Percentiles rank a stretch among this genome's conserved stretches.
phyloP scores from a whole-genome alignment of 129 eudicot species.

The Logfia minima region DNA sequence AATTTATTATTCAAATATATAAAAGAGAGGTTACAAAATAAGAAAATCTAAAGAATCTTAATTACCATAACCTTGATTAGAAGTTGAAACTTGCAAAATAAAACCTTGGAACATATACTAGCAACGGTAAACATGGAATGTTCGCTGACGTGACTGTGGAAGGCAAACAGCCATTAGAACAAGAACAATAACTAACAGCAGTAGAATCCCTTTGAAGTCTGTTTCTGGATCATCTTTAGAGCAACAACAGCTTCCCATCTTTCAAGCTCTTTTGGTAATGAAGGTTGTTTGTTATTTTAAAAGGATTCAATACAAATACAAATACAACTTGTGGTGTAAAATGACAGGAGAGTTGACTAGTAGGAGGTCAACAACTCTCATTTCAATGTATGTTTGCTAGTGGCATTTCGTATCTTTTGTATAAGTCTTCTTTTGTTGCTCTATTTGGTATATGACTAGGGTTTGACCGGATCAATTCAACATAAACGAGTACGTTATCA shows the following conservation, averaged over 20 bases:
- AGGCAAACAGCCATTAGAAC: slow-evolving; percentile 25
- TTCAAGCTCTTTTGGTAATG: neutral
- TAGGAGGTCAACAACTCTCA: neutral
- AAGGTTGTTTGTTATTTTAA: neutral
- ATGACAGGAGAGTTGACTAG: slow-evolving; percentile 11
- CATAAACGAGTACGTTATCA: too few species aligned
- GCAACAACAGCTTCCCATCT: slow-evolving; percentile 32
- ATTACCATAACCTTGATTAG: neutral
- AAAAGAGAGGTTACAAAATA: neutral
- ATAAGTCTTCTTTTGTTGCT: neutral
- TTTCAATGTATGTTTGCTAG: neutral
- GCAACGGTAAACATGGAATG: slow-evolving; percentile 20
- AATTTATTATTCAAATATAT: neutral
- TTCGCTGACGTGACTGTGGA: slow-evolving; percentile 22
- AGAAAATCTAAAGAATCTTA: neutral
- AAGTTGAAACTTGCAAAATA: neutral
- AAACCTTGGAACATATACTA: neutral
- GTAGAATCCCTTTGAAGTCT: slow-evolving; percentile 25
- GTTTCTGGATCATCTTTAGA: slow-evolving; percentile 14
- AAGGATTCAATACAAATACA: neutral
- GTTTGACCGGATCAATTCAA: neutral
- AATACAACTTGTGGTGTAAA: slow-evolving; percentile 14
- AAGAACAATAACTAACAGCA: slow-evolving; percentile 15
- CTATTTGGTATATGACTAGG: neutral
- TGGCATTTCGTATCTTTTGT: neutral